A percentile compares a stretch with the other conserved stretches of the same genome.
Evolutionary conservation across 2,329 filamentous ascomycete species (phyloP).

Genomic region (Arthroderma sp.): DNA sequence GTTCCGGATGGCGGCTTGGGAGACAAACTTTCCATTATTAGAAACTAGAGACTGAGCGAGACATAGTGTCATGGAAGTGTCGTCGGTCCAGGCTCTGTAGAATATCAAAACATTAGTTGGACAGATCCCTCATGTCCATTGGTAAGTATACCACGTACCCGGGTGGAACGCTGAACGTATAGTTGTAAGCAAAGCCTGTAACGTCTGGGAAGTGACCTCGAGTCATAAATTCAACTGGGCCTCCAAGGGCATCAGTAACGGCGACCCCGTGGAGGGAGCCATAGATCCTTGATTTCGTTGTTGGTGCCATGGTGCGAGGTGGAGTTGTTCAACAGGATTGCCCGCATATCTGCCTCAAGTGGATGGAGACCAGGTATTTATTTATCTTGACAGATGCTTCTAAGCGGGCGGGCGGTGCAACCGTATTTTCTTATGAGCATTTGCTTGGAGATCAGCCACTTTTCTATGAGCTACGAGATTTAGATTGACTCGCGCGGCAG

Average conservation of each 20-base stretch:
- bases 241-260: slow-evolving; percentile 32
- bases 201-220: slow-evolving; percentile 25
- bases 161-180: slow-evolving; percentile 23
- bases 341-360: no score
- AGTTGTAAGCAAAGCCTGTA: slow-evolving; percentile 20
- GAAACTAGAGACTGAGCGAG: slow-evolving; percentile 28
- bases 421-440: no score
- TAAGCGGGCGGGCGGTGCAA: no score
- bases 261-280: slow-evolving; percentile 29
- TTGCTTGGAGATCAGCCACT: no score
- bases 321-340: no score
- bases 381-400: no score
- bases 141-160: slow-evolving; percentile 15
- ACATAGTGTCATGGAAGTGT: slow-evolving; percentile 33
- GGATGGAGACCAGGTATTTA: no score
- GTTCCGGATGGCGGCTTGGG: slow-evolving; percentile 20
- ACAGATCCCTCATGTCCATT: not conserved
- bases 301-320: no score
- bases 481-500: no score
- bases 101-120: not conserved
- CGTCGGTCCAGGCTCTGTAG: slow-evolving; percentile 28
- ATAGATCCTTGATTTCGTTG: slow-evolving; percentile 14
- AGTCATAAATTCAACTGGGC: slow-evolving; percentile 27
- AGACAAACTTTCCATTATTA: slow-evolving; percentile 17
- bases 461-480: no score